Evolutionary conservation across 2,329 filamentous ascomycete genomes (phyloP), one percentile per base, ranked within the genome.

Genomic region (Alternaria angustiovoidea): DNA sequence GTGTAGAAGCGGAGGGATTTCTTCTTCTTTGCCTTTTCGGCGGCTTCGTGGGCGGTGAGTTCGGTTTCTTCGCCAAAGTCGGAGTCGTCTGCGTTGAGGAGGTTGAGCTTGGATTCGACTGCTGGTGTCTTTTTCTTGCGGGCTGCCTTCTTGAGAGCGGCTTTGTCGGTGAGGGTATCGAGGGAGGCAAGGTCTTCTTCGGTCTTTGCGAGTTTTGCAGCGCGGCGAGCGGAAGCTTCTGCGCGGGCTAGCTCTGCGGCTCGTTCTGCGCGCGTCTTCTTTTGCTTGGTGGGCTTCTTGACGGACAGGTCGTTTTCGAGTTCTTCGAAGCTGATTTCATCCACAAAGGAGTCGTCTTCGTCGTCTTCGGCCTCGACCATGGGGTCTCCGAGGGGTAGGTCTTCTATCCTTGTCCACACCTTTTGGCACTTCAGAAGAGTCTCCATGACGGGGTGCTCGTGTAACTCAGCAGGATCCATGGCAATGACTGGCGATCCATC

Each of bases 1-100:
- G 96, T 98, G 85, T 99, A 99, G 84, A 99, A 99, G 64, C 93
- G 91, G 59, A 99, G 86, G 65, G 88, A 93, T 84, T 96, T 97
- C 85, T 95, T 97, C 79, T 91, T 91, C 61, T 88, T 87, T 0
- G 90, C 91, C 81, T 99, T 99, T 72, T 96, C 92, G 42, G 91
- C 91, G 1, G 92, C 90, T 62, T 94, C 89, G 62, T 89, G 86
- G 11, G 89, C 88, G 54, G 93, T 92, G 59, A 98, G 86, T 4
- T 84, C 82, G 16, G 92, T 90, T 76, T 97, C 93, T 72, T 99
- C 95, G 69, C 94, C 95, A 75, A 99, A 94, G 82, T 99, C 95
- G 3, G 93, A 96, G 70, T 92, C 87, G 62, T 90, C 87, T 52
- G 86, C 86, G 30, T 80, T 80, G 63, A 76, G 71, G 16, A 79